phyloP scores from a whole-genome alignment of 1,139 yeast genomes.

The Pichia sp. region DNA sequence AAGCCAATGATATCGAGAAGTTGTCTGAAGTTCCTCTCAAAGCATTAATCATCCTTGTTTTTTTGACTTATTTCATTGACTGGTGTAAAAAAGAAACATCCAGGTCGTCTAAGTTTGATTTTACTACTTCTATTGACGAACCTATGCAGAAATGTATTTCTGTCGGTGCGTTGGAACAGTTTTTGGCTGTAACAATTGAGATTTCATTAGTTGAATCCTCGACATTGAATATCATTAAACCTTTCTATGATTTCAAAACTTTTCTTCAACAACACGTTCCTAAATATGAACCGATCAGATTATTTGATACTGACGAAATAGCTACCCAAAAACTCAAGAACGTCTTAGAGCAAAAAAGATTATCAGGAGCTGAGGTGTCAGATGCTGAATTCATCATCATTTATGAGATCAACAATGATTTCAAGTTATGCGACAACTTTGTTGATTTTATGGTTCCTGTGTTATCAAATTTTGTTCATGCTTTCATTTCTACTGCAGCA shows the following conservation, averaged over 20 bases:
- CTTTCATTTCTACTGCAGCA: conserved; percentile 66
- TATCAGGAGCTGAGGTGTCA: conserved; percentile 10
- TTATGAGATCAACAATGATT: conserved; percentile 26
- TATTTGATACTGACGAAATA: conserved; percentile 34
- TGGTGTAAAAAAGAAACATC: conserved; percentile 50
- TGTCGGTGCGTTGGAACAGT: conserved; percentile 73
- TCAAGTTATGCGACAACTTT: conserved; percentile 26
- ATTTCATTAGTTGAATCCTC: conserved; percentile 32
- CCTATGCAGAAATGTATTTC: conserved; percentile 48
- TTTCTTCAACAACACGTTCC: conserved; percentile 63
- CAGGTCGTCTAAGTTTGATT: conserved; percentile 31
- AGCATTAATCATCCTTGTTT: conserved; percentile 50
- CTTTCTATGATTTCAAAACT: conserved; percentile 59
- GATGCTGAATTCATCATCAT: conserved; percentile 21
- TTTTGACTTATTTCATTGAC: conserved; percentile 56
- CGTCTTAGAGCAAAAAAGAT: conserved; percentile 15
- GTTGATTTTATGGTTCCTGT: conserved; percentile 23
- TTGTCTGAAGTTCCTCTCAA: conserved; percentile 47
- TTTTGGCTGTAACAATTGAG: conserved; percentile 66
- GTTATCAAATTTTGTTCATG: conserved; percentile 47
- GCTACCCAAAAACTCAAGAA: conserved; percentile 23
- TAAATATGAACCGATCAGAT: conserved; percentile 36
- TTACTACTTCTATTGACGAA: conserved; percentile 37
- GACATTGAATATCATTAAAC: conserved; percentile 12
- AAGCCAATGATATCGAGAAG: conserved; percentile 27